Base-by-base conservation (phyloP, 495 filamentous ascomycete species). In the Penicillium bovifimosum region DNA sequence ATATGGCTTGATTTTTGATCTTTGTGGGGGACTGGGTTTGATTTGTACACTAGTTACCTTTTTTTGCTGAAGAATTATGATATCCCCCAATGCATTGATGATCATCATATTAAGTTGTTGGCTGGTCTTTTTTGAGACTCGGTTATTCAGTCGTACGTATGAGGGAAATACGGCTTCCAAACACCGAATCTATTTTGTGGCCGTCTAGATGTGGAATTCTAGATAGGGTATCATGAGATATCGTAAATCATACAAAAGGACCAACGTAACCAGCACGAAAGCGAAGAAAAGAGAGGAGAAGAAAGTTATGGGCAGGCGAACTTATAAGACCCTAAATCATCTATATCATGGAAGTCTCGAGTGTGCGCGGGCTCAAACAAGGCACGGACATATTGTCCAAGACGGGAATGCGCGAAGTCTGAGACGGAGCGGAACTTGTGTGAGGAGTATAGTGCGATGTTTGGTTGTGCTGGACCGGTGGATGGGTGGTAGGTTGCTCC, bases 1-100 rank as follows among this genome's bases (percentile, higher is more conserved):
- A 76, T 42, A 83, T 84, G 59, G 71, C 64, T 18, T 76, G 56
- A 61, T 58, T 32, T 29, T 54, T n/a, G n/a, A 33, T 47, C 33
- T 11, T 11, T 11, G 53, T 42, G 41, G 41, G 43, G 16, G 36
- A 33, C 20, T 47, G 31, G 52, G 10, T 41, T 41, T 44, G 48
- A 33, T 55, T 9, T 60, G 60, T 65, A 63, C 41, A 55, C 42
- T 62, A 63, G n/a, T n/a, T n/a, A n/a, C n/a, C 16, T 16, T 44
- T 46, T 53, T 41, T 53, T 41, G 40, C 24, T 51, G 29, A 52
- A 56, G 55, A 60, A 41, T 59, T 57, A 63, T 61, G 62, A 65
- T 65, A 65, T 65, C 62, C 62, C 61, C 40, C 47, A 61, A 63
- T 59, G 63, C 61, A 59, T 64, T 52, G 48, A 59, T 52, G 59